Evolutionary conservation across 2,329 filamentous ascomycete species (phyloP).

Genomic region (Talaromyces amestolkiae): DNA sequence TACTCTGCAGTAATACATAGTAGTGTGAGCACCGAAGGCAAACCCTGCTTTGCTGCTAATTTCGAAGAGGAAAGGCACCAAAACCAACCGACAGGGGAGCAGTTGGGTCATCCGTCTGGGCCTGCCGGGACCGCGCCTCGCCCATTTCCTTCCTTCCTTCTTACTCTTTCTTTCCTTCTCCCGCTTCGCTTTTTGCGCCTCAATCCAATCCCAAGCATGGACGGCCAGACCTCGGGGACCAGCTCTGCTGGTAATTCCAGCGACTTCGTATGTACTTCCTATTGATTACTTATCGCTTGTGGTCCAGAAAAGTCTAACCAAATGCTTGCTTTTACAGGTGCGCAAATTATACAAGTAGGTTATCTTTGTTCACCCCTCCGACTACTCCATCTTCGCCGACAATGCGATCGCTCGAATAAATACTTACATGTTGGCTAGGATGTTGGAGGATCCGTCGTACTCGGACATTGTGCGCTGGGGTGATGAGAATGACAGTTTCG

Average conservation of each 20-base stretch:
- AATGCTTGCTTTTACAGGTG: slow-evolving; percentile 58
- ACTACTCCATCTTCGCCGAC: slow-evolving; percentile 16
- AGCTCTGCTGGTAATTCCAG: slow-evolving; percentile 75
- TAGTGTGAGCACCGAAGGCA: too few species aligned
- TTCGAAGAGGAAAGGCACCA: background rate
- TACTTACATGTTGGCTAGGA: slow-evolving; percentile 54
- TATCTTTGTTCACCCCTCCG: slow-evolving; percentile 14
- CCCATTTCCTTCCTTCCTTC: slow-evolving; percentile 1
- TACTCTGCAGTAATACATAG: too few species aligned
- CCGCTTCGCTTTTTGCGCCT: slow-evolving; percentile 28
- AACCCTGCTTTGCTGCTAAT: background rate
- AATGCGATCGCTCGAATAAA: slow-evolving; percentile 16
- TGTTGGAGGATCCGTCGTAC: slow-evolving; percentile 94
- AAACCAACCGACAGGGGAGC: slow-evolving; percentile 5
- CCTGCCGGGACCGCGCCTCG: slow-evolving; percentile 14
- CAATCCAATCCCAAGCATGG: slow-evolving; percentile 40
- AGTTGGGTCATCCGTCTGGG: slow-evolving; percentile 10
- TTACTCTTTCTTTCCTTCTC: slow-evolving; percentile 2
- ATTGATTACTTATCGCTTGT: background rate
- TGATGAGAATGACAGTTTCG: slow-evolving; percentile 90
- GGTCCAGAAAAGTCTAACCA: background rate
- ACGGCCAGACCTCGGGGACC: slow-evolving; percentile 43
- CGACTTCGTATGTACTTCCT: slow-evolving; percentile 68
- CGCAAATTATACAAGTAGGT: slow-evolving; percentile 96
- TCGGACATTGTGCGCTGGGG: slow-evolving; percentile 93